Evolutionary conservation across 208 protist species (phyloP).

Genomic region (Leishmania turanica): DNA sequence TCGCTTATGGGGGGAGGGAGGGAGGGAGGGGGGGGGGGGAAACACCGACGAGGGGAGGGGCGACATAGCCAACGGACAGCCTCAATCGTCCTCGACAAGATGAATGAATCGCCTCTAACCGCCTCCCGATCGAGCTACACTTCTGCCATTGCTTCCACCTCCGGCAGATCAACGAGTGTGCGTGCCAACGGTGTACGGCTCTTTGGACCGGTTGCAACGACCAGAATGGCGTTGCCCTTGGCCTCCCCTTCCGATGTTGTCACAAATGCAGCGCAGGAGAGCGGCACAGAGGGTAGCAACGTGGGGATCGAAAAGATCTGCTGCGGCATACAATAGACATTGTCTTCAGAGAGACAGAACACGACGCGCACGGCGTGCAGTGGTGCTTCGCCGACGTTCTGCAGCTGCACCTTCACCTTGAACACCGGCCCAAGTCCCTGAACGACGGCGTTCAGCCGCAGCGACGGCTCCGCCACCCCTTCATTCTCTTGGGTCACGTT

Average conservation of each 20-base stretch:
- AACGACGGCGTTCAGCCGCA: constrained; percentile 67
- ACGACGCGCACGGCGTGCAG: constrained; percentile 66
- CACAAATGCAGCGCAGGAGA: constrained; percentile 65
- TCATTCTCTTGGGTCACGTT: constrained; percentile 34
- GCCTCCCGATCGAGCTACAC: constrained; percentile 18
- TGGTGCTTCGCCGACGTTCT: constrained; percentile 69
- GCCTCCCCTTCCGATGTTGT: constrained; percentile 58
- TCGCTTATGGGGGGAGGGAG: background rate
- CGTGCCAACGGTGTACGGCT: constrained; percentile 48
- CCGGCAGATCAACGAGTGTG: constrained; percentile 84
- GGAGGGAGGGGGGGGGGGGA: too few species aligned
- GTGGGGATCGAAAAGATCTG: constrained; percentile 58
- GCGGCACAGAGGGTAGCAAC: constrained; percentile 67
- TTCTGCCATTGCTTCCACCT: constrained; percentile 61
- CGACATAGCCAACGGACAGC: background rate
- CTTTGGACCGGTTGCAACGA: constrained; percentile 43
- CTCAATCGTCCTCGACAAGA: background rate
- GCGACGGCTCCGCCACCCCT: constrained; percentile 24
- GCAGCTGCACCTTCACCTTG: constrained; percentile 80
- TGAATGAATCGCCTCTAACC: background rate
- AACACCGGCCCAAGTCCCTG: constrained; percentile 94
- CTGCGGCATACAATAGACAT: constrained; percentile 63
- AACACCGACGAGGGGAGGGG: background rate
- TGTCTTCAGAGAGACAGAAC: constrained; percentile 50
- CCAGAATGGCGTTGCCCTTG: constrained; percentile 63